phyloP scores from a whole-genome alignment of 2,329 filamentous ascomycete species.

The Fusarium irregulare region DNA sequence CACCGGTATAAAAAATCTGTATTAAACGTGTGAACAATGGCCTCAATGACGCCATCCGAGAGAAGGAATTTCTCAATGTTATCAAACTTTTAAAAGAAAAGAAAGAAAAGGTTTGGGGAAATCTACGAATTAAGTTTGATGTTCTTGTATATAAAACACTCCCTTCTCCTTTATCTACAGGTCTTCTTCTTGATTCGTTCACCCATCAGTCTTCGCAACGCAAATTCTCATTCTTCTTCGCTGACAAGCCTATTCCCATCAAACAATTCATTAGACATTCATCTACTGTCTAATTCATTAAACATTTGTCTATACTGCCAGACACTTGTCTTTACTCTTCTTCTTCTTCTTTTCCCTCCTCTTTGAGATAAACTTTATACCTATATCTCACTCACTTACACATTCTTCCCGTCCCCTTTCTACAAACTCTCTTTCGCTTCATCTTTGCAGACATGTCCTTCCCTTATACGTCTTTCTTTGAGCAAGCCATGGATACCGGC shows the following conservation, averaged over 20 bases:
- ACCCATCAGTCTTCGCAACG: background rate
- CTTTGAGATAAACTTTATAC: too few relatives aligned
- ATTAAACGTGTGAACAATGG: background rate
- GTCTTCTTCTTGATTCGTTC: background rate
- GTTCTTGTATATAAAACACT: background rate
- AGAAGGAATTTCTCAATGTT: background rate
- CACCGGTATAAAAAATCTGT: background rate
- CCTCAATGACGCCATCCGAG: background rate
- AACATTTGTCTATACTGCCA: too few relatives aligned
- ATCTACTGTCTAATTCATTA: too few relatives aligned
- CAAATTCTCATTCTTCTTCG: background rate
- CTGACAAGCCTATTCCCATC: background rate
- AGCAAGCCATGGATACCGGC: too few relatives aligned
- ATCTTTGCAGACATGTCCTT: too few relatives aligned
- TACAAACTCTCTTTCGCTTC: too few relatives aligned
- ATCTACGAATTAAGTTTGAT: background rate
- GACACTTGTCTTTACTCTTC: too few relatives aligned
- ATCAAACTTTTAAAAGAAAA: background rate
- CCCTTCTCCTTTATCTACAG: accelerated
- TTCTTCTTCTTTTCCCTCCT: too few relatives aligned
- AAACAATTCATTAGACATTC: background rate
- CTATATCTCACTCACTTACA: too few relatives aligned
- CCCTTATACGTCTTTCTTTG: too few relatives aligned
- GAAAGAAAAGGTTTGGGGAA: background rate
- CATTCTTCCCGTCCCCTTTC: too few relatives aligned